Percentiles rank a stretch among this genome's conserved stretches.
These are phyloP conservation scores for Persicaria tinctoria DNA, from an alignment of 148 eudicot species.

Conservation along the genomic window DNA sequence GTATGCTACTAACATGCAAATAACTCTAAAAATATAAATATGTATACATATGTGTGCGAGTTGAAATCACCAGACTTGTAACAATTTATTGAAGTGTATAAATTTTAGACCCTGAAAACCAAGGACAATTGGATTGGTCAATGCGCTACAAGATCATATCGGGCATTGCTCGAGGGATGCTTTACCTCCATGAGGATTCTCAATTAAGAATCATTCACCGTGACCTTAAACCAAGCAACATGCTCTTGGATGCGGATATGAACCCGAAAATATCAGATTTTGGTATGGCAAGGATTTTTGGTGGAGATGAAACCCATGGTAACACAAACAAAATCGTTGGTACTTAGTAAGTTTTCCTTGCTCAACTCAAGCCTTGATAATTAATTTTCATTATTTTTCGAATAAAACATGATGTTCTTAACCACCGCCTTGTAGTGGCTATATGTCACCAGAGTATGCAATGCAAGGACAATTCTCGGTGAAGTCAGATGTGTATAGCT, in stretches of 20 bases:
- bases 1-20: conserved; percentile 21
- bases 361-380: neutral
- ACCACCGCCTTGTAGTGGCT: neutral
- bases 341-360: conserved; percentile 24
- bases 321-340: conserved; percentile 20
- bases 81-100: conserved; percentile 28
- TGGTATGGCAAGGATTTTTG: conserved; percentile 32
- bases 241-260: conserved; percentile 25
- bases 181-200: too few species aligned
- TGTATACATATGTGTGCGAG: conserved; percentile 15
- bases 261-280: conserved; percentile 29
- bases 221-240: too few species aligned
- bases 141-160: too few species aligned
- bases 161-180: too few species aligned
- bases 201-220: too few species aligned
- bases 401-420: neutral
- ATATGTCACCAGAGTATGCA: too few species aligned
- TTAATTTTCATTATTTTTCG: neutral
- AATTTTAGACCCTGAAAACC: conserved; percentile 7
- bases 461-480: too few species aligned
- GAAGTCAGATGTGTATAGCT: too few species aligned
- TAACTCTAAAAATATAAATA: conserved; percentile 26
- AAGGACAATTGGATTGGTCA: conserved; percentile 12
- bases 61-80: conserved; percentile 22
- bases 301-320: conserved; percentile 19